Evolutionary conservation across 116 monocot genomes (phyloP).

Genomic region (Dioscorea cayenensis): DNA sequence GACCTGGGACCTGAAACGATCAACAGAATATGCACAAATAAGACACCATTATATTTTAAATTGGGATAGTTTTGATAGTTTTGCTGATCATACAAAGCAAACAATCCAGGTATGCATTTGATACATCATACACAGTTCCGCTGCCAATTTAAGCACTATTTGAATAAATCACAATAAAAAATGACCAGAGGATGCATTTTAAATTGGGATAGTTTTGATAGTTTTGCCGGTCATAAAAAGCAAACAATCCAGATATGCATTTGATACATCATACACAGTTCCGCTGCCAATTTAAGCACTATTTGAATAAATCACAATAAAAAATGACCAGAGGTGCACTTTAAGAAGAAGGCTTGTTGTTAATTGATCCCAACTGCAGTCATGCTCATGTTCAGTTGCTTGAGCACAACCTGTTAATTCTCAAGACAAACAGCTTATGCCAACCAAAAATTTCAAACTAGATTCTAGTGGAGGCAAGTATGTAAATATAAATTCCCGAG

Average conservation of each 20-base stretch:
- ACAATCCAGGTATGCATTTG: too few species aligned
- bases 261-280: too few species aligned
- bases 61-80: not conserved
- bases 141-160: not conserved
- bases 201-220: not conserved
- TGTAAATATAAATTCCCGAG: too few species aligned
- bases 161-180: not conserved
- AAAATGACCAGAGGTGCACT: too few species aligned
- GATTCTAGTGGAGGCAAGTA: too few species aligned
- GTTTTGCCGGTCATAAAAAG: not conserved
- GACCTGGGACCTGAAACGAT: slow-evolving; percentile 36
- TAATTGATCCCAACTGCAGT: too few species aligned
- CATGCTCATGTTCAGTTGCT: too few species aligned
- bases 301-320: not conserved
- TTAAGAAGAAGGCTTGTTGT: too few species aligned
- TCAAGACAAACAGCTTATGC: too few species aligned
- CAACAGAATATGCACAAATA: not conserved
- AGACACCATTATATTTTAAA: not conserved
- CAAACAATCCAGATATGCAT: not conserved
- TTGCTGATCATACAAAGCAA: not conserved
- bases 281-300: not conserved
- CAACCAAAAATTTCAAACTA: too few species aligned
- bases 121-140: too few species aligned
- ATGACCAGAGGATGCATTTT: not conserved
- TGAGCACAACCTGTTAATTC: too few species aligned